Base-by-base conservation (phyloP, 2,329 filamentous ascomycete species). In the Thelonectria olida region DNA sequence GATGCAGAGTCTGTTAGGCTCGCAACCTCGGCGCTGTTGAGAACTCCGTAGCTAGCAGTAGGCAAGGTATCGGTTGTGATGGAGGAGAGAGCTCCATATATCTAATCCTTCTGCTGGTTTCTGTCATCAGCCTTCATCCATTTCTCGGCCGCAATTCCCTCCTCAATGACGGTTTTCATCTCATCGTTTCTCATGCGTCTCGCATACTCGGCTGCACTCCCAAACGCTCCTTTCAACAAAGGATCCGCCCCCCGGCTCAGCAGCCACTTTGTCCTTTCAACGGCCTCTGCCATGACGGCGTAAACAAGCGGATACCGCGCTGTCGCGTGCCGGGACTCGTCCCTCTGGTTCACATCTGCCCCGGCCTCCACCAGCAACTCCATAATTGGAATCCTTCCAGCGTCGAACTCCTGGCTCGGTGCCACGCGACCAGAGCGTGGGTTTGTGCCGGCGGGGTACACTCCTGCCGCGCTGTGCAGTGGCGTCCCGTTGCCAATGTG, bases 201-300 rank as follows among this genome's bases (percentile, higher is more conserved):
- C 5, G 57, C 67, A 44, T 51, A 54, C 12, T 63, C 49, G 17
- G 19, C 28, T 2, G 67, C 67, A 41, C 60, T 69, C 3, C 67
- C 65, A 27, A 51, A 65, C 5, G 42, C 41, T 1, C 67, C 67
- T n/a, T 25, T 52, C 10, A 47, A 3, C 23, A 54, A 13, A 25
- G 65, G 58, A 58, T 69, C 58, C 4, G 65, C 65, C 6, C 67
- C 67, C 19, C 58, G 61, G 10, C 13, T 41, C 22, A 69, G 17
- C 7, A 69, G n/a, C 67, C 67, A 69, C 17, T 54, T 65, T 0
- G 61, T 61, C 23, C 67, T 58, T 27, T 69, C 51, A 8, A 65
- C 55, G 2, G 67, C 65, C 9, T 65, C 67, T 4, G 60, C 65
- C 52, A 58, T 66, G 4, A 70, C 59, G 5, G 67, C 67, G 15